Percentiles rank a stretch among this genome's conserved stretches.
phyloP scores from a whole-genome alignment of 1,284 basidiomycete species.

The Heterobasidion occidentale region DNA sequence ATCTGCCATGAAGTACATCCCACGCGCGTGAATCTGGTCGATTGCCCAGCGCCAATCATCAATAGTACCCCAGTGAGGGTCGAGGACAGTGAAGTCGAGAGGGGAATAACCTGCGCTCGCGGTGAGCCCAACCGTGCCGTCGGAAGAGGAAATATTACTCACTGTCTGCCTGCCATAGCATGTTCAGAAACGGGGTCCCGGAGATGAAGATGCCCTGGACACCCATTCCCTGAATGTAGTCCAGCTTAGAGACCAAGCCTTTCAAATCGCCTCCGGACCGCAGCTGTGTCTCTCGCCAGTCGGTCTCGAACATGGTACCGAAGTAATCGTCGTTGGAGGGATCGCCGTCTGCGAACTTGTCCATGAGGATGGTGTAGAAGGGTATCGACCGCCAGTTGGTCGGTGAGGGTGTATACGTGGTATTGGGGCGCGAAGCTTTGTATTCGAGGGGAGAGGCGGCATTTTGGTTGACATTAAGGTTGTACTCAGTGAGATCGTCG shows the following conservation, averaged over 20 bases:
- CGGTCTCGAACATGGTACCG: conserved; percentile 70
- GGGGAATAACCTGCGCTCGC: conserved; percentile 73
- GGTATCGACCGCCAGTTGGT: conserved; percentile 83
- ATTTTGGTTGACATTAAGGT: conserved; percentile 78
- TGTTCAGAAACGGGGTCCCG: conserved; percentile 87
- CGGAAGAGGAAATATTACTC: conserved; percentile 22
- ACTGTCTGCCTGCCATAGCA: conserved; percentile 95
- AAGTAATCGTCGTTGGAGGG: conserved; percentile 89
- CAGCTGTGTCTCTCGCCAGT: conserved; percentile 82
- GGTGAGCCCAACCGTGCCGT: background rate
- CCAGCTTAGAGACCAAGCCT: conserved; percentile 67
- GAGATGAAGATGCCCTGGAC: conserved; percentile 80
- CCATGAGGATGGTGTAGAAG: conserved; percentile 78
- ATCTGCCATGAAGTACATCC: conserved; percentile 89
- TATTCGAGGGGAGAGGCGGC: conserved; percentile 67
- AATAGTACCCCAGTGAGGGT: conserved; percentile 85
- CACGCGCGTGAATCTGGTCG: conserved; percentile 67
- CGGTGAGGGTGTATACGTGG: conserved; percentile 71
- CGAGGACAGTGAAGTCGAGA: conserved; percentile 80
- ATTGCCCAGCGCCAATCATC: conserved; percentile 71
- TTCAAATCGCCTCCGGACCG: conserved; percentile 82
- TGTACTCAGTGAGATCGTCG: conserved; percentile 71
- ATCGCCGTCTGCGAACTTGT: conserved; percentile 91
- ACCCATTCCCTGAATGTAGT: conserved; percentile 88
- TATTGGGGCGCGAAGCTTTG: conserved; percentile 49